phyloP scores from a whole-genome alignment of 2,329 filamentous ascomycete species.

The Talaromyces piceae region DNA sequence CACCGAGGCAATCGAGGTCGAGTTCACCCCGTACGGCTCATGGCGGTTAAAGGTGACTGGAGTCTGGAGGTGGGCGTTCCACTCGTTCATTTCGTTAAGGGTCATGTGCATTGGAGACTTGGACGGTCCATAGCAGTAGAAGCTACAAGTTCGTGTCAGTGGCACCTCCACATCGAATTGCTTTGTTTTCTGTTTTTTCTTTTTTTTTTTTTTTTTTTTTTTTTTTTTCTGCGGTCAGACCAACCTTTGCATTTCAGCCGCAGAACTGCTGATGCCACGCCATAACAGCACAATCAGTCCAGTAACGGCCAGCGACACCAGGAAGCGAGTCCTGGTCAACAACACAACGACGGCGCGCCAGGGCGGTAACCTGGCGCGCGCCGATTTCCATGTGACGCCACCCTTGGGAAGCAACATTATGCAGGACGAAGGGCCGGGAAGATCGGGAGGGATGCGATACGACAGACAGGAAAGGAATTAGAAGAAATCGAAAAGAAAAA shows the following conservation, averaged over 20 bases:
- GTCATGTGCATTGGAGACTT: conserved; percentile 97
- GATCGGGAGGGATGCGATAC: no score
- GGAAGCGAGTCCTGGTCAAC: conserved; percentile 68
- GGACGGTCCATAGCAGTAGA: conserved; percentile 92
- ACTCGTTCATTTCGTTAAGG: conserved; percentile 79
- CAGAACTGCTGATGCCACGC: conserved; percentile 73
- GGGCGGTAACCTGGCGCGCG: conserved; percentile 69
- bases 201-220: neutral
- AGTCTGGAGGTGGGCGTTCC: conserved; percentile 81
- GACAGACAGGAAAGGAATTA: no score
- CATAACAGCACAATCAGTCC: conserved; percentile 75
- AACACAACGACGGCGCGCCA: conserved; percentile 63
- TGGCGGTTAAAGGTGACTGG: conserved; percentile 97
- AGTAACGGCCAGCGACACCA: conserved; percentile 63
- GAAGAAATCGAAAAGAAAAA: neutral
- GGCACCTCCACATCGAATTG: neutral
- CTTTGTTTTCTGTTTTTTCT: no score
- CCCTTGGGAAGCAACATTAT: conserved; percentile 86
- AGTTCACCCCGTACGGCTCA: conserved; percentile 75
- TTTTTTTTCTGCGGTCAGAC: conserved; percentile 16
- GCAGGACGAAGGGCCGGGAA: neutral
- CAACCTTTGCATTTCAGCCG: conserved; percentile 86
- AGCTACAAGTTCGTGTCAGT: conserved; percentile 48
- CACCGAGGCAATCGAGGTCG: conserved; percentile 67
- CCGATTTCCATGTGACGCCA: conserved; percentile 86